Evolutionary conservation across 371 early-diverging fungal genomes (phyloP).

Genomic region (Neoconidiobolus thromboides): DNA sequence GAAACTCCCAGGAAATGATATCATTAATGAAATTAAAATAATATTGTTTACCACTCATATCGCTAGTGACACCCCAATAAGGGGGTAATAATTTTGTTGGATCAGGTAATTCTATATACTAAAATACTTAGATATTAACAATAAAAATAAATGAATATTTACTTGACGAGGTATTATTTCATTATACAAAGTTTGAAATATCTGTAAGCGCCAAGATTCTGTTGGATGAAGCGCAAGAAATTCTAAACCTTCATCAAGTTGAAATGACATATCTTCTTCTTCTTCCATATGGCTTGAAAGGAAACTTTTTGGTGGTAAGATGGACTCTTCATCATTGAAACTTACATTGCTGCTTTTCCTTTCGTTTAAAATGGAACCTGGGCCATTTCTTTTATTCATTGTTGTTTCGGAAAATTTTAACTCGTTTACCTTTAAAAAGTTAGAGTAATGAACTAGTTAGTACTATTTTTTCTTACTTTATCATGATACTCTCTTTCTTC

Average conservation of each 20-base stretch:
- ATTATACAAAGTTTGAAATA: conserved; percentile 1
- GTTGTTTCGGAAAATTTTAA: neutral
- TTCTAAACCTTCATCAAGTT: conserved; percentile 6
- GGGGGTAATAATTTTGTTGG: conserved; percentile 19
- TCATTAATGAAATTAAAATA: conserved; percentile 52
- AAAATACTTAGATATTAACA: neutral
- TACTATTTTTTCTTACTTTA: neutral
- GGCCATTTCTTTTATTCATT: neutral
- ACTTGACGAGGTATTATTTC: conserved; percentile 6
- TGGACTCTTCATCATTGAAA: conserved; percentile 8
- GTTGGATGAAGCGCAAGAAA: neutral
- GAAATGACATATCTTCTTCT: conserved; percentile 1
- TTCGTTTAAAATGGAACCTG: neutral
- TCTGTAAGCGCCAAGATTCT: neutral
- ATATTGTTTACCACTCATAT: conserved; percentile 41
- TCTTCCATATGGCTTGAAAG: neutral
- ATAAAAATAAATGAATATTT: neutral
- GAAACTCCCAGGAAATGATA: conserved; percentile 39
- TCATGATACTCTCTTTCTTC: conserved; percentile 9
- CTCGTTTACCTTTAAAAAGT: neutral
- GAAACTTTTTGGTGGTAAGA: neutral
- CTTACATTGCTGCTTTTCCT: conserved; percentile 1
- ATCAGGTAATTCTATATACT: conserved; percentile 2
- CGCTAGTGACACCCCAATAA: conserved; percentile 30
- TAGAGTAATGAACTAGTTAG: neutral